Base-by-base conservation (phyloP, 2,329 filamentous ascomycete species). In the Diaporthe helianthi region DNA sequence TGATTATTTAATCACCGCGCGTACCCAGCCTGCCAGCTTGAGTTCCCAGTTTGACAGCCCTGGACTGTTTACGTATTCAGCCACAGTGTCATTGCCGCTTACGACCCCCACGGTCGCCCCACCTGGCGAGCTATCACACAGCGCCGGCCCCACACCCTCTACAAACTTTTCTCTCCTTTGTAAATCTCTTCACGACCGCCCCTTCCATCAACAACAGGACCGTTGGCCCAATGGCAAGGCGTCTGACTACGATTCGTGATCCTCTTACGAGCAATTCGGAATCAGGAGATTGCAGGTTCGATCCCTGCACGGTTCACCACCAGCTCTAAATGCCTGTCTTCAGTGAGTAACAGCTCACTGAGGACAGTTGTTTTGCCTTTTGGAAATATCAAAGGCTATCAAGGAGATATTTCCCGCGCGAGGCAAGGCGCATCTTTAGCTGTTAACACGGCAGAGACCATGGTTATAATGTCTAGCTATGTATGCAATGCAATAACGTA, bases 191-290 rank as follows among this genome's bases (percentile, higher is more conserved):
- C n/a, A 4, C 29, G 2, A 22, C 44, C 3, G 1, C 26, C 7
- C 7, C 44, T 12, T n/a, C 8, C 58, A 47, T 24, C 44, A 19
- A 49, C 9, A 63, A 36, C 58, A 49, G 58, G 58, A 63, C 58
- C 44, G 46, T 68, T 80, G 77, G 78, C 76, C 77, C 77, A 79
- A 79, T 81, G 79, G 75, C 79, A 81, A 79, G 78, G 79, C 79
- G 79, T 80, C 78, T 81, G 79, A 81, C 79, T 80, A 80, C 79
- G 78, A 81, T 49, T 63, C 44, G 58, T 55, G 51, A 66, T 52
- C 12, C 33, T 29, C 26, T 66, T 24, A 63, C 13, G 58, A 63
- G 58, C 33, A 13, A 24, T 55, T 19, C 51, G 64, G 9, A 54
- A 68, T 71, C 69, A 71, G 65, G 69, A 71, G 69, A 61, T 71